These are phyloP conservation scores for Somion occarium DNA, from an alignment of 1,284 basidiomycete genomes.

Conservation along the genomic window DNA sequence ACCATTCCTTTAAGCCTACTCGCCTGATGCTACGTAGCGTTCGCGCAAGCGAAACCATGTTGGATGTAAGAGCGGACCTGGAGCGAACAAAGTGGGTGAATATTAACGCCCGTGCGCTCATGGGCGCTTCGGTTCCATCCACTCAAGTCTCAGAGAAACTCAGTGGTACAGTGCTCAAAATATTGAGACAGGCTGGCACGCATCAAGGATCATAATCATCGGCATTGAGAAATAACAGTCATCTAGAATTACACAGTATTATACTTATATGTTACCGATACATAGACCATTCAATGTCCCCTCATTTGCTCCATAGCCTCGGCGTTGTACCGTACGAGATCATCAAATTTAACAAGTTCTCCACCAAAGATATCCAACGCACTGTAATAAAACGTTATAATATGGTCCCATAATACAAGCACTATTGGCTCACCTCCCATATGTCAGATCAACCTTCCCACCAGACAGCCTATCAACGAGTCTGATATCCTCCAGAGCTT, in stretches of 20 bases:
- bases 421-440: constrained; percentile 80
- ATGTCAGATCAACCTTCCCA: constrained; percentile 93
- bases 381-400: constrained; percentile 31
- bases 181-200: too few relatives aligned
- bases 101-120: not conserved
- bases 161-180: not conserved
- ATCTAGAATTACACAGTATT: too few relatives aligned
- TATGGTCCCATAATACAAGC: too few relatives aligned
- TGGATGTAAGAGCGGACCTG: too few relatives aligned
- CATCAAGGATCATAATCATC: not conserved
- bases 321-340: constrained; percentile 45
- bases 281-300: too few relatives aligned
- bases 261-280: too few relatives aligned
- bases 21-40: constrained; percentile 73
- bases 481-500: constrained; percentile 81
- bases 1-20: constrained; percentile 79
- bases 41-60: constrained; percentile 71
- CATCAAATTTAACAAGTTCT: constrained; percentile 63
- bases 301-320: not conserved
- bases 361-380: constrained; percentile 86
- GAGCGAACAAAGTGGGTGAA: not conserved
- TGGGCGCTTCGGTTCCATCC: too few relatives aligned
- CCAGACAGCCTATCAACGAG: constrained; percentile 78
- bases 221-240: too few relatives aligned
- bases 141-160: too few relatives aligned